A percentile compares a stretch with the other conserved stretches of the same genome.
Evolutionary conservation across 225 moss, liverwort and hornwort genomes (phyloP).

Genomic region (Polytrichum commune): DNA sequence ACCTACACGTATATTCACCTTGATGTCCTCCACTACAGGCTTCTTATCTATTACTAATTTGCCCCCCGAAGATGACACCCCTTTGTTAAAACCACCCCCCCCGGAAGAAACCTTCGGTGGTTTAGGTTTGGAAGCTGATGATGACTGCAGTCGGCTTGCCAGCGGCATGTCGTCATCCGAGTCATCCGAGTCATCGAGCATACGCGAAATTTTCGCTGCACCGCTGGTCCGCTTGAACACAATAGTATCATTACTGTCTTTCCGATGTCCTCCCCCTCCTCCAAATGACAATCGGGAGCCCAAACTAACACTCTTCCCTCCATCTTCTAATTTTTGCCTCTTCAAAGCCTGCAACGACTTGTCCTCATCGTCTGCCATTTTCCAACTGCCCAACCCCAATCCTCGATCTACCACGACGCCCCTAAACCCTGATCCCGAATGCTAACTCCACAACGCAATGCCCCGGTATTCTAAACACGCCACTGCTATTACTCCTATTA

Average conservation of each 20-base stretch:
- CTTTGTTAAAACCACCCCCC: slow-evolving; percentile 12
- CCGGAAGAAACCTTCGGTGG: too few species aligned
- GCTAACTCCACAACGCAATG: too few species aligned
- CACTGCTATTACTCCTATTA: too few species aligned
- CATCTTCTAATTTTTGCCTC: slow-evolving; percentile 48
- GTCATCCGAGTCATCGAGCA: slow-evolving; percentile 20
- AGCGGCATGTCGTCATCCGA: slow-evolving; percentile 50
- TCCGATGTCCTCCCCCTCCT: too few species aligned
- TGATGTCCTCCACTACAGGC: slow-evolving; percentile 2
- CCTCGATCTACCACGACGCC: neutral
- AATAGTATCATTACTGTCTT: too few species aligned
- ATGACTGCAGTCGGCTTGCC: slow-evolving; percentile 12
- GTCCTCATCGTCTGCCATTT: slow-evolving; percentile 59
- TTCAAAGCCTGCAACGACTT: slow-evolving; percentile 45
- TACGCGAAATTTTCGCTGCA: too few species aligned
- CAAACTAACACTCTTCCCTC: slow-evolving; percentile 21
- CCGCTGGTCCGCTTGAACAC: too few species aligned
- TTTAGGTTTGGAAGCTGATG: too few species aligned
- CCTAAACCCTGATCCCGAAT: too few species aligned
- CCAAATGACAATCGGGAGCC: too few species aligned
- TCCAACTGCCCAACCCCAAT: slow-evolving; percentile 16
- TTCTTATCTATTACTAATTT: neutral
- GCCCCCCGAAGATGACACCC: neutral
- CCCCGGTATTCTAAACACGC: too few species aligned
- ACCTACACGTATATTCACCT: neutral